phyloP scores from a whole-genome alignment of 768 basidiomycete species.

The Podaxis sp. region DNA sequence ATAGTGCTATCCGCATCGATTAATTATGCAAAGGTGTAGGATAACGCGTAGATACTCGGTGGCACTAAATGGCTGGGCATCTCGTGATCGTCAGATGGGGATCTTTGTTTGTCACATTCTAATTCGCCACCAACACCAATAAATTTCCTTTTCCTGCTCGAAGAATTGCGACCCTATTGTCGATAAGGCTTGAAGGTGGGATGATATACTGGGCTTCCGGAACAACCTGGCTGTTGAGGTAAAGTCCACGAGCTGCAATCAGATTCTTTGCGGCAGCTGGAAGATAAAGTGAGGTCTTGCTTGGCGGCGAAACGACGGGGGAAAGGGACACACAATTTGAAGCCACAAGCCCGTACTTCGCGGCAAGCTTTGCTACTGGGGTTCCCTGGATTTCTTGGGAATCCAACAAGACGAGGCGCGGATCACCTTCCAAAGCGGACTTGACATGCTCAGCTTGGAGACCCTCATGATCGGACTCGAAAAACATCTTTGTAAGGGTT shows the following conservation, averaged over 20 bases:
- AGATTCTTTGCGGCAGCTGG: constrained; percentile 66
- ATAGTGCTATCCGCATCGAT: constrained; percentile 81
- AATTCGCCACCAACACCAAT: constrained; percentile 43
- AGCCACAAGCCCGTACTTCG: constrained; percentile 51
- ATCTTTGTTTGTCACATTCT: not conserved
- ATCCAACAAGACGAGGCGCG: constrained; percentile 54
- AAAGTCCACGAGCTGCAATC: constrained; percentile 64
- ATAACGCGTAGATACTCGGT: not conserved
- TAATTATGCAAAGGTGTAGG: constrained; percentile 21
- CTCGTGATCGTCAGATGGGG: not conserved
- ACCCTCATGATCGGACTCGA: constrained; percentile 39
- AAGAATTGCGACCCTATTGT: constrained; percentile 58
- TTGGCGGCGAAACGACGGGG: not conserved
- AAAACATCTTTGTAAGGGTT: constrained; percentile 42
- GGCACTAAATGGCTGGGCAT: not conserved
- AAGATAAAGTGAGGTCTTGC: constrained; percentile 7
- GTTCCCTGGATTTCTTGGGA: constrained; percentile 49
- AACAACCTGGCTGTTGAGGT: constrained; percentile 64
- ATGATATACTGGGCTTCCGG: constrained; percentile 47
- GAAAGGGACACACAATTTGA: constrained; percentile 58
- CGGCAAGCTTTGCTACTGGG: constrained; percentile 61
- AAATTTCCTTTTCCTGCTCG: constrained; percentile 76
- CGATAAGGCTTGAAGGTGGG: constrained; percentile 48
- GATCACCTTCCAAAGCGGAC: constrained; percentile 61
- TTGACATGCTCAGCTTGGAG: constrained; percentile 57